These are phyloP conservation scores for Liriodendron chinense DNA, from an alignment of 164 flowering plant genomes.

Conservation along the genomic window DNA sequence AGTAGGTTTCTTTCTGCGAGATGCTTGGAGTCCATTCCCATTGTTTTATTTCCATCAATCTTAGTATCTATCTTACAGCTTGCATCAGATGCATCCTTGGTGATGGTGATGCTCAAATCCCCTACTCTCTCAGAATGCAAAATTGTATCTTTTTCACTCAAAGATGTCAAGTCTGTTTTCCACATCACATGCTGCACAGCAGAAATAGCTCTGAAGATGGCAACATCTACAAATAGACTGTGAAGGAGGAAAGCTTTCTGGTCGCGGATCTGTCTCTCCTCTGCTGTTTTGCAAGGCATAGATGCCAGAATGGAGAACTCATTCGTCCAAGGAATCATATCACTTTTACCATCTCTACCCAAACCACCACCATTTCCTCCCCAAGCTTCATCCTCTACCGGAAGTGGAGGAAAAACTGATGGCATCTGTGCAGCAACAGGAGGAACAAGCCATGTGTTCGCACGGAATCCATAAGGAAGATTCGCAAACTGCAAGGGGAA, in stretches of 20 bases:
- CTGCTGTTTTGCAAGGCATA: constrained; percentile 93
- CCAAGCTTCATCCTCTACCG: constrained; percentile 90
- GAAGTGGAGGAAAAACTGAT: constrained; percentile 72
- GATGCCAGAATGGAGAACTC: constrained; percentile 75
- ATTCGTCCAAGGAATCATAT: constrained; percentile 76
- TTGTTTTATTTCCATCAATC: constrained; percentile 76
- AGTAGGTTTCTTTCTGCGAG: constrained; percentile 68
- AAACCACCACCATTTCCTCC: constrained; percentile 97
- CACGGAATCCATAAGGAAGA: constrained; percentile 96
- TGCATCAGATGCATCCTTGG: constrained; percentile 69
- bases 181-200: constrained; percentile 58
- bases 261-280: constrained; percentile 91
- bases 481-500: constrained; percentile 83
- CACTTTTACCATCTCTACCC: constrained; percentile 80
- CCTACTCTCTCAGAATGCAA: constrained; percentile 61
- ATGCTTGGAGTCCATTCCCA: constrained; percentile 48
- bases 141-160: constrained; percentile 22
- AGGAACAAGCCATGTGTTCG: constrained; percentile 98
- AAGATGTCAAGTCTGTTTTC: constrained; percentile 21
- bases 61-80: constrained; percentile 87
- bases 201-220: constrained; percentile 76
- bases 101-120: constrained; percentile 62
- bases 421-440: constrained; percentile 71
- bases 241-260: constrained; percentile 93
- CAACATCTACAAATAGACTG: constrained; percentile 92